phyloP scores from a whole-genome alignment of 2,329 filamentous ascomycete genomes.

The Clarireedia homoeocarpa region DNA sequence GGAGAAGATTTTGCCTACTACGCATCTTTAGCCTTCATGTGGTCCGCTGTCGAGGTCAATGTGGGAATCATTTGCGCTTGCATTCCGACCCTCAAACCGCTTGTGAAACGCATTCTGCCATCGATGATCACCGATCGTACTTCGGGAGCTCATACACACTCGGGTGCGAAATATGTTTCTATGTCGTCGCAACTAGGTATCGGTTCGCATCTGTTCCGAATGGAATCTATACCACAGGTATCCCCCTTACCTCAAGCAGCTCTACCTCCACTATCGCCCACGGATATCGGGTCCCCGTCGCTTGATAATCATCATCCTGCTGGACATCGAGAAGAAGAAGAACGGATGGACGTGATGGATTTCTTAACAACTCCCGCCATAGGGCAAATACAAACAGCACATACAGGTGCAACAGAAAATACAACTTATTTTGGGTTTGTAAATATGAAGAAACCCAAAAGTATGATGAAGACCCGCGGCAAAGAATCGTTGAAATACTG shows the following conservation, averaged over 20 bases:
- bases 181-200: slow-evolving; percentile 13
- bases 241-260: background rate
- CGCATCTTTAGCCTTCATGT: slow-evolving; percentile 81
- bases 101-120: slow-evolving; percentile 48
- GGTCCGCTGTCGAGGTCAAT: slow-evolving; percentile 88
- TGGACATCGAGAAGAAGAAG: slow-evolving; percentile 15
- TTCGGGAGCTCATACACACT: background rate
- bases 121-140: slow-evolving; percentile 22
- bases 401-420: slow-evolving; percentile 22
- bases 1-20: slow-evolving; percentile 58
- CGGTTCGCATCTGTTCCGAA: background rate
- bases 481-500: slow-evolving; percentile 64
- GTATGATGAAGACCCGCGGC: slow-evolving; percentile 57
- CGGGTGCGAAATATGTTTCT: slow-evolving; percentile 13
- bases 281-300: slow-evolving; percentile 4
- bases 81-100: slow-evolving; percentile 84
- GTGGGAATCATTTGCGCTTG: slow-evolving; percentile 85
- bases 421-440: slow-evolving; percentile 69
- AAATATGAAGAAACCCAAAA: slow-evolving; percentile 60
- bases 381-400: slow-evolving; percentile 6
- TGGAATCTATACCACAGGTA: background rate
- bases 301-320: slow-evolving; percentile 9
- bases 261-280: background rate
- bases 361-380: slow-evolving; percentile 23
- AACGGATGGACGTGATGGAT: slow-evolving; percentile 20